Evolutionary conservation across 2,329 filamentous ascomycete genomes (phyloP), one percentile per base, ranked within the genome.

Genomic region (Claviceps spartinae): DNA sequence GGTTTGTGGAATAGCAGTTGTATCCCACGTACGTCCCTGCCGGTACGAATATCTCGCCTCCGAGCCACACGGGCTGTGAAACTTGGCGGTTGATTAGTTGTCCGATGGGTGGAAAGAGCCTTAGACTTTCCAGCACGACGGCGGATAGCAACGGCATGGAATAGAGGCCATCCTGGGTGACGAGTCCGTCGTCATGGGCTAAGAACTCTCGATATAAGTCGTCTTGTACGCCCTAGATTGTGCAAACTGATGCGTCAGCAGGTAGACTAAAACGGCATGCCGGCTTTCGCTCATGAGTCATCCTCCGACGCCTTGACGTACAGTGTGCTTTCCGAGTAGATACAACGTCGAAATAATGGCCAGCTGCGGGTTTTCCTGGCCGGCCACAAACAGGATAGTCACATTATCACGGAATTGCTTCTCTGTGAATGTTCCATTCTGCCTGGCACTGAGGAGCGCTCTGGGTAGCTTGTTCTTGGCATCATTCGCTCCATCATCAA

Each of bases 31-130:
- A 71, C 1, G 67, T 70, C 4, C 64, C 65, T 45, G 56, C 55
- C 1, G 67, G 66, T 14, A 71, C 61, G 2, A 58, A 51, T n/a
- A 71, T 57, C 2, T 64, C 56, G 24, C 60, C 54, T 13, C 64
- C 61, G 0, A 66, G 58, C 2, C 58, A 43, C 5, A 56, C 55
- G 4, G 59, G 48, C 16, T 45, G 51, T 42, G 57, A 55, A 0
- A 66, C 67, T 4, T 66, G 65, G 5, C 72, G 67, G 51, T 76
- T 76, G 56, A 76, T 70, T 43, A 77, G 63, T 53, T 76, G 72
- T 0, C 65, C 69, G 49, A 77, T 69, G 7, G 74, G 73, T 0
- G 74, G 74, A 52, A 71, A 73, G 46, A 77, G 63, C 2, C 74
- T 70, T 13, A 76, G 65, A 22, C 65, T 61, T 50, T 77, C 73